A percentile compares a stretch with the other conserved stretches of the same genome.
These are phyloP conservation scores for Paralagenidium karlingii DNA, from an alignment of 352 stramenopile genomes.

Conservation along the genomic window DNA sequence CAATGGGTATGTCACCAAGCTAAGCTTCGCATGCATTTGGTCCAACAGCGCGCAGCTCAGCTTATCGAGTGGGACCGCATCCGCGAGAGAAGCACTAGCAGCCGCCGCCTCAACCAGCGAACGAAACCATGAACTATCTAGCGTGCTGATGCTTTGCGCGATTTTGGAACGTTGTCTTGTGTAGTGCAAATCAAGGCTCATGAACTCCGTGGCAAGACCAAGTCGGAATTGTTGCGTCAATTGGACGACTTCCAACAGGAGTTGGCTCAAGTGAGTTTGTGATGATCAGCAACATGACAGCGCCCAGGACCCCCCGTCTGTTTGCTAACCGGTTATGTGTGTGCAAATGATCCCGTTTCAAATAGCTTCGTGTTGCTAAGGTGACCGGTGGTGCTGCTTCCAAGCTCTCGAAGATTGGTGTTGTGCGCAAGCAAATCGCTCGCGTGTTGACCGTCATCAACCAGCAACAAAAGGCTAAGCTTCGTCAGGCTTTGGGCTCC, in stretches of 20 bases:
- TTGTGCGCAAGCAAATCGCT: conserved; percentile 98
- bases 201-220: conserved; percentile 95
- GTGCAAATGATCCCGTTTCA: background rate
- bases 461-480: conserved; percentile 97
- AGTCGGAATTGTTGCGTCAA: conserved; percentile 96
- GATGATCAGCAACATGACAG: too few species aligned
- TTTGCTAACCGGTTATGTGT: background rate
- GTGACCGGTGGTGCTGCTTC: conserved; percentile 96
- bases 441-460: conserved; percentile 99
- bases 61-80: too few species aligned
- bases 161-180: conserved; percentile 6
- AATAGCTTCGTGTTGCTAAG: conserved; percentile 96
- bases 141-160: too few species aligned
- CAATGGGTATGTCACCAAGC: too few species aligned
- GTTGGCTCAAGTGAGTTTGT: conserved; percentile 64
- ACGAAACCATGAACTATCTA: too few species aligned
- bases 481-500: conserved; percentile 88
- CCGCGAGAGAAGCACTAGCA: too few species aligned
- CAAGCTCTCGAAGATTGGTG: conserved; percentile 99
- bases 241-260: conserved; percentile 98
- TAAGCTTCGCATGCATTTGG: too few species aligned
- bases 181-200: conserved; percentile 94
- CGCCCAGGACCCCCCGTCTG: background rate
- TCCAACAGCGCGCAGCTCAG: too few species aligned
- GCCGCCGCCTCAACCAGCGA: too few species aligned